Percentiles rank a stretch among this genome's conserved stretches.
Evolutionary conservation across 305 asterid genomes (phyloP).

Genomic region (Ruellia speciosa): DNA sequence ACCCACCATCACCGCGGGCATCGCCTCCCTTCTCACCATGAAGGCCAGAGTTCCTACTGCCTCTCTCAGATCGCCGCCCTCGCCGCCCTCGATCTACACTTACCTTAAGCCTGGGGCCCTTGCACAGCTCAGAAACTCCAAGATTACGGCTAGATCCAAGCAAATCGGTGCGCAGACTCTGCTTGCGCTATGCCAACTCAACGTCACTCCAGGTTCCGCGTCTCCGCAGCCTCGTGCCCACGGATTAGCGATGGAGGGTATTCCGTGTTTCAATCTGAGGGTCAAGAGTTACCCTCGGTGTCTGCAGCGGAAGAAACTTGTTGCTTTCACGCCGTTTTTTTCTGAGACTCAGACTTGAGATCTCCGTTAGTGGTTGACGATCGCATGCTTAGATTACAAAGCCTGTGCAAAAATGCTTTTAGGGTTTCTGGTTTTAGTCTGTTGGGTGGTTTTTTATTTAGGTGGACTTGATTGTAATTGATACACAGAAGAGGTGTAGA

Average conservation of each 20-base stretch:
- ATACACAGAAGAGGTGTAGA: slow-evolving; percentile 21
- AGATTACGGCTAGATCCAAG: slow-evolving; percentile 53
- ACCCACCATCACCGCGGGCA: neutral
- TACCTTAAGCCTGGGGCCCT: slow-evolving; percentile 73
- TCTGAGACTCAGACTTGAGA: slow-evolving; percentile 28
- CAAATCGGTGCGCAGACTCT: slow-evolving; percentile 29
- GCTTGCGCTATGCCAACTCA: slow-evolving; percentile 35
- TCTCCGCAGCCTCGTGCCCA: slow-evolving; percentile 24
- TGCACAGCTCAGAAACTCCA: slow-evolving; percentile 59
- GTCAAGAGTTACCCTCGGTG: slow-evolving; percentile 41
- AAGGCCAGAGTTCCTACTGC: slow-evolving; percentile 28
- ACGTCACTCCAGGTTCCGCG: slow-evolving; percentile 23
- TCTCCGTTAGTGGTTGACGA: slow-evolving; percentile 3
- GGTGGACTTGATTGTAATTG: slow-evolving; percentile 24
- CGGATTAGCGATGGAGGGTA: slow-evolving; percentile 29
- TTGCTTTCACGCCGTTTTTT: slow-evolving; percentile 47
- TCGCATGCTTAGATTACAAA: slow-evolving; percentile 18
- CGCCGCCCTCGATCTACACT: slow-evolving; percentile 33
- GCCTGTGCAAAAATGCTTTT: slow-evolving; percentile 8
- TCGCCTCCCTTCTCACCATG: slow-evolving; percentile 29
- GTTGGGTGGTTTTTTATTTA: neutral
- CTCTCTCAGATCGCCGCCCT: slow-evolving; percentile 14
- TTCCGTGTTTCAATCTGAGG: slow-evolving; percentile 51
- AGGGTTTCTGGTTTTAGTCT: slow-evolving; percentile 7
- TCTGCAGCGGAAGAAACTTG: slow-evolving; percentile 47